phyloP scores from a whole-genome alignment of 1,284 basidiomycete genomes.

The Nidula niveotomentosa region DNA sequence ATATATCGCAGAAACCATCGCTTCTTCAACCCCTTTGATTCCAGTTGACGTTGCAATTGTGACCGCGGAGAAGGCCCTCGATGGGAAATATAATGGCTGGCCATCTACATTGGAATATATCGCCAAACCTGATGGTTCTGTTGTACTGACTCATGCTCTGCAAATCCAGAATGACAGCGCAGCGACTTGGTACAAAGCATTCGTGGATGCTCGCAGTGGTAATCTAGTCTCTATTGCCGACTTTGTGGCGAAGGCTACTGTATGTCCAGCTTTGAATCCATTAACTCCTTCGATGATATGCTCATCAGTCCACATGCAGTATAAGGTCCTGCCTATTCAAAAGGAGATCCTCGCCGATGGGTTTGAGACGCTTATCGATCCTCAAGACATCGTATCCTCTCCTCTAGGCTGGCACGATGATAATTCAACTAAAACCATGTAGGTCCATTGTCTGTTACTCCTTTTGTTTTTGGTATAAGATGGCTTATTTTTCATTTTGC shows the following conservation, averaged over 20 bases:
- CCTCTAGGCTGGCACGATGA: slow-evolving; percentile 48
- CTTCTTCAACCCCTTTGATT: slow-evolving; percentile 5
- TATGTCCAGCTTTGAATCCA: too few species aligned
- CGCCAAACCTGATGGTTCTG: slow-evolving; percentile 41
- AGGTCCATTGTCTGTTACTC: too few species aligned
- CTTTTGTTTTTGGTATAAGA: too few species aligned
- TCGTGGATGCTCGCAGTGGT: slow-evolving; percentile 52
- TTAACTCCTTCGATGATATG: not conserved
- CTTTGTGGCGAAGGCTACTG: slow-evolving; percentile 37
- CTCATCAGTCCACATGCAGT: slow-evolving; percentile 24
- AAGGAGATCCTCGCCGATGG: slow-evolving; percentile 37
- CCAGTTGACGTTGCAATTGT: slow-evolving; percentile 5
- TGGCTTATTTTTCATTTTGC: too few species aligned
- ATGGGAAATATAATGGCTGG: slow-evolving; percentile 36
- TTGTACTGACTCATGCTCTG: slow-evolving; percentile 46
- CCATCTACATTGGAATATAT: slow-evolving; percentile 39
- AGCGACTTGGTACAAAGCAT: slow-evolving; percentile 65
- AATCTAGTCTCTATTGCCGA: slow-evolving; percentile 46
- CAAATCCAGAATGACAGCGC: too few species aligned
- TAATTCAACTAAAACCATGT: slow-evolving; percentile 17
- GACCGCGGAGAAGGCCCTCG: slow-evolving; percentile 34
- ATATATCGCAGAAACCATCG: slow-evolving; percentile 4
- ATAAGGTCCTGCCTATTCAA: slow-evolving; percentile 42
- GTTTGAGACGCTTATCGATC: slow-evolving; percentile 37
- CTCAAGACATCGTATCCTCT: slow-evolving; percentile 37